Conservation (phyloP, 2,329 filamentous ascomycete genomes). For the Monosporascus cannonballus region DNA sequence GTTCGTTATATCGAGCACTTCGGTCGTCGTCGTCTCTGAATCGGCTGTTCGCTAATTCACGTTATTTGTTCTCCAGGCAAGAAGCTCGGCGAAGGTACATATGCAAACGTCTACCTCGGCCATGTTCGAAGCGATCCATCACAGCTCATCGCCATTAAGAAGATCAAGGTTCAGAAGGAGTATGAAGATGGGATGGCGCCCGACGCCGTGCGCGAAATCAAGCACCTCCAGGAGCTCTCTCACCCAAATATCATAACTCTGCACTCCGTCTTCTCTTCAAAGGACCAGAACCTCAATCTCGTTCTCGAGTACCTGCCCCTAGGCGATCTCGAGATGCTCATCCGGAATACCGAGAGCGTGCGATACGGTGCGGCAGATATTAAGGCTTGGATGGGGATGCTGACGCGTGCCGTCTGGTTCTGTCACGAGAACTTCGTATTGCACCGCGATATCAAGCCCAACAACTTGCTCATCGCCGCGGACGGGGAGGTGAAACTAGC, state of each 20-base stretch:
- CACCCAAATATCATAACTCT: constrained; percentile 96
- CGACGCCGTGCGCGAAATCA: constrained; percentile 92
- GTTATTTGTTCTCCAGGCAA: constrained; percentile 49
- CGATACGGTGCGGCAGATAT: constrained; percentile 85
- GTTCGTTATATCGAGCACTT: constrained; percentile 31
- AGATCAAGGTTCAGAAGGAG: constrained; percentile 81
- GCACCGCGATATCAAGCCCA: constrained; percentile 97
- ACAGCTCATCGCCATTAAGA: constrained; percentile 82
- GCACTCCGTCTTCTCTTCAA: constrained; percentile 88
- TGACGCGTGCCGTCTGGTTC: constrained; percentile 89
- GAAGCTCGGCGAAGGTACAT: constrained; percentile 93
- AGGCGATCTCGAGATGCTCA: constrained; percentile 93
- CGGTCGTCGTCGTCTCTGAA: neutral
- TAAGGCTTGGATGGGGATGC: constrained; percentile 98
- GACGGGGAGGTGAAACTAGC: constrained; percentile 93
- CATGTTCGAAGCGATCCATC: constrained; percentile 68
- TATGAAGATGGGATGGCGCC: constrained; percentile 89
- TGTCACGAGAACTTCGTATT: constrained; percentile 92
- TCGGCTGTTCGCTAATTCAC: constrained; percentile 4
- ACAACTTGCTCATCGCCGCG: constrained; percentile 91
- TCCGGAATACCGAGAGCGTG: constrained; percentile 73
- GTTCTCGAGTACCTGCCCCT: constrained; percentile 90
- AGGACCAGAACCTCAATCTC: constrained; percentile 92
- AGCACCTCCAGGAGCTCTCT: constrained; percentile 86
- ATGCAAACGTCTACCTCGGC: constrained; percentile 90